These are phyloP conservation scores for Diplodia scrobiculata DNA, from an alignment of 2,329 filamentous ascomycete species.

Conservation along the genomic window DNA sequence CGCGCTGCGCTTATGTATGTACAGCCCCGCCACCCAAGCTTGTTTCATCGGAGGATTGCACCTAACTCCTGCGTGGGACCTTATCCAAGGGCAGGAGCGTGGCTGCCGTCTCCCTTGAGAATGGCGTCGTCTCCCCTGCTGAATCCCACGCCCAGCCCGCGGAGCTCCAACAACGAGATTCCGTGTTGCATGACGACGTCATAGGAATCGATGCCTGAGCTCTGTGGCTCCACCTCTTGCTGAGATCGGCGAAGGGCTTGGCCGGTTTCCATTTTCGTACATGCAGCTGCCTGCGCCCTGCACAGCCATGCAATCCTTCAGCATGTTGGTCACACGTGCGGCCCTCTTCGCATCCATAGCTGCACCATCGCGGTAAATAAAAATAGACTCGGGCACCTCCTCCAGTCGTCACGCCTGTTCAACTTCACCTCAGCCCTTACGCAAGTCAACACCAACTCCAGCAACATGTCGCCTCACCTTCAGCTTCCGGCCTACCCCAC, in stretches of 20 bases:
- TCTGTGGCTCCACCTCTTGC: not conserved
- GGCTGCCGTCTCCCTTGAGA: too few relatives aligned
- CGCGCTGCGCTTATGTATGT: too few relatives aligned
- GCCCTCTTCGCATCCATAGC: too few relatives aligned
- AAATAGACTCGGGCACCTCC: not conserved
- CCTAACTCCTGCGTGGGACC: too few relatives aligned
- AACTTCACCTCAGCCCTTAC: not conserved
- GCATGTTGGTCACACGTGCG: slow-evolving; percentile 7
- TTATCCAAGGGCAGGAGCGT: too few relatives aligned
- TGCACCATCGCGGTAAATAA: not conserved
- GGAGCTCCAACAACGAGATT: not conserved
- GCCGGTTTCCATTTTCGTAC: not conserved
- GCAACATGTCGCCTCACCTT: not conserved
- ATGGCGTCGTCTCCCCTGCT: not conserved
- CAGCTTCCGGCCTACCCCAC: slow-evolving; percentile 15
- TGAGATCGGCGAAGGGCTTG: not conserved
- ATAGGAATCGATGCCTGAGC: not conserved
- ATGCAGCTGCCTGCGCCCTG: not conserved
- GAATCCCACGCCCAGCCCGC: not conserved
- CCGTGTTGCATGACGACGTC: not conserved
- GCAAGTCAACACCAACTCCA: not conserved
- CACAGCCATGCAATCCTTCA: slow-evolving; percentile 17
- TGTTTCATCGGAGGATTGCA: too few relatives aligned
- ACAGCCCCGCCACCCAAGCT: too few relatives aligned
- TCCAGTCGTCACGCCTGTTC: not conserved